Evolutionary conservation across 805 yeast species (phyloP).

Genomic region (Candida insectalens): DNA sequence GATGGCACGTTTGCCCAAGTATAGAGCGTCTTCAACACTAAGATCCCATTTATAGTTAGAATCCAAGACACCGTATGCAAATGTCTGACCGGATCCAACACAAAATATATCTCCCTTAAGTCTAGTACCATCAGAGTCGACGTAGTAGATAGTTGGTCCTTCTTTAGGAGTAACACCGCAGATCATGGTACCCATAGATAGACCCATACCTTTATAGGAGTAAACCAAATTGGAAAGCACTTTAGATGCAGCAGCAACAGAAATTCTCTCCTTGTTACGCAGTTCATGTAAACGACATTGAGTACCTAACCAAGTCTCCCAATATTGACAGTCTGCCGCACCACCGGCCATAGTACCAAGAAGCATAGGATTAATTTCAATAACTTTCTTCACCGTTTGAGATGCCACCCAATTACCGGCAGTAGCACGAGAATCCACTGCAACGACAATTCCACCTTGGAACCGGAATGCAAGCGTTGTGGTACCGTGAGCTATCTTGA

Average conservation of each 20-base stretch:
- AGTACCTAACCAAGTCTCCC: conserved; percentile 98
- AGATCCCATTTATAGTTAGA: conserved; percentile 89
- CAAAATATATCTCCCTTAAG: conserved; percentile 90
- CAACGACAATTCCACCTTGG: conserved; percentile 90
- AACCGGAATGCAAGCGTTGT: conserved; percentile 95
- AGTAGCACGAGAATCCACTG: conserved; percentile 97
- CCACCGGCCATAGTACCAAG: conserved; percentile 99
- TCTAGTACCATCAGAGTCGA: conserved; percentile 95
- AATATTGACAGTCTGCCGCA: conserved; percentile 98
- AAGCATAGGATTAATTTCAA: conserved; percentile 89
- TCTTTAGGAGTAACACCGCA: conserved; percentile 95
- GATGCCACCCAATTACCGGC: conserved; percentile 98
- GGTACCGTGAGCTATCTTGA: conserved; percentile 98
- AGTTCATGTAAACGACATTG: conserved; percentile 94
- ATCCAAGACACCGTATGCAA: conserved; percentile 97
- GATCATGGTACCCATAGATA: conserved; percentile 98
- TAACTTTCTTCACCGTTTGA: conserved; percentile 94
- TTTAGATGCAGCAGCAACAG: conserved; percentile 95
- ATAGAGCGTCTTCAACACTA: conserved; percentile 85
- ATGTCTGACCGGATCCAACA: conserved; percentile 98
- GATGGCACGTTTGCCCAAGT: conserved; percentile 89
- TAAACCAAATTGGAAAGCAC: conserved; percentile 85
- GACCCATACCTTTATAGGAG: conserved; percentile 95
- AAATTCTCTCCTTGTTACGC: conserved; percentile 87
- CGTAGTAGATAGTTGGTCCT: conserved; percentile 92